Evolutionary conservation across 228 moss, liverwort and hornwort genomes (phyloP).

Genomic region (Sphagnum fallax): DNA sequence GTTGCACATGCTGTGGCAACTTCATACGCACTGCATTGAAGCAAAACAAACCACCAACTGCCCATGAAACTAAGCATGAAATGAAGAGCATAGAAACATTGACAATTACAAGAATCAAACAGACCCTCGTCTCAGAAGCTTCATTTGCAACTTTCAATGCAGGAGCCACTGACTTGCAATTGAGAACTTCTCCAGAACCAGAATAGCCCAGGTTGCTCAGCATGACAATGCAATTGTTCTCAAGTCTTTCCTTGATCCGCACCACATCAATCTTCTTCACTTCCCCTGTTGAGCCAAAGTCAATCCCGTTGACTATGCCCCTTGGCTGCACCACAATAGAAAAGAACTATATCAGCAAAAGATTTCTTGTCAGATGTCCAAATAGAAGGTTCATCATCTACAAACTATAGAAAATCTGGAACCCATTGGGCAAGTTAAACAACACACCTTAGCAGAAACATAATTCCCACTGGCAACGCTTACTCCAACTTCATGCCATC

Average conservation of each 20-base stretch:
- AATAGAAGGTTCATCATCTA: no score
- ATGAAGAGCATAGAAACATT: no score
- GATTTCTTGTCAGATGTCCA: background rate
- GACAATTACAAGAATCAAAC: no score
- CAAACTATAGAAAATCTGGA: no score
- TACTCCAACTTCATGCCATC: constrained; percentile 67
- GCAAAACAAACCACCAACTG: background rate
- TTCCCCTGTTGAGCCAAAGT: constrained; percentile 86
- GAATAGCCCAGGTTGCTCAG: constrained; percentile 94
- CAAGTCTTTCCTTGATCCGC: constrained; percentile 67
- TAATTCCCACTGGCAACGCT: constrained; percentile 86
- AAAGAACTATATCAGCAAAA: constrained; percentile 10
- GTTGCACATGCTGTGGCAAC: constrained; percentile 95
- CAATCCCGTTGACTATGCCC: constrained; percentile 84
- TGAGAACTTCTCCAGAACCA: constrained; percentile 85
- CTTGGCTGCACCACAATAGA: constrained; percentile 53
- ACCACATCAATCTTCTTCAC: constrained; percentile 73
- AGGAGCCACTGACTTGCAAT: constrained; percentile 78
- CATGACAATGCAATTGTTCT: constrained; percentile 74
- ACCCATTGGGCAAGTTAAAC: no score
- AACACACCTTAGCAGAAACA: constrained; percentile 78
- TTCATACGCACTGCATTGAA: constrained; percentile 79
- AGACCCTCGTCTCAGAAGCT: no score
- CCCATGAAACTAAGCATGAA: no score
- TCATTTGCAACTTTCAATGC: no score